A percentile compares a stretch with the other conserved stretches of the same genome.
phyloP scores from a whole-genome alignment of 257 asterid genomes.

The Coffea eugenioides region DNA sequence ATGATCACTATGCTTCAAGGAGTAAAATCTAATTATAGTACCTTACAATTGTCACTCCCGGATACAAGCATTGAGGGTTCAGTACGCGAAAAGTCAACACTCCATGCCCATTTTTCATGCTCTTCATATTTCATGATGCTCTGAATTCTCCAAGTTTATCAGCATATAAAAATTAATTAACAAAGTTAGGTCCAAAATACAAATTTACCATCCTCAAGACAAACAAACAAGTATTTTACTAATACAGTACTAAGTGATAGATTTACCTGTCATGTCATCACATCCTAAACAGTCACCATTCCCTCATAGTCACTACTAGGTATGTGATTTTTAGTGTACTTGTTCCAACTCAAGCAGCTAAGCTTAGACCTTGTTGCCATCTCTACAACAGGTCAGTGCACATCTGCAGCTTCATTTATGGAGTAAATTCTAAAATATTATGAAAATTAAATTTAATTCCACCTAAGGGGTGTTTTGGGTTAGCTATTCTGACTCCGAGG shows the following conservation, averaged over 20 bases:
- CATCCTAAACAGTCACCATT: constrained; percentile 53
- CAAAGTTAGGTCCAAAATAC: background rate
- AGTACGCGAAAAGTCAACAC: constrained; percentile 48
- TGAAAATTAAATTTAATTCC: too few relatives aligned
- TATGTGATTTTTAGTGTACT: constrained; percentile 38
- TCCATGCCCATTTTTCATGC: constrained; percentile 55
- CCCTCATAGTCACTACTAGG: constrained; percentile 55
- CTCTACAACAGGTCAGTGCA: constrained; percentile 46
- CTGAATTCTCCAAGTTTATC: constrained; percentile 19
- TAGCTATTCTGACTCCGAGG: too few relatives aligned
- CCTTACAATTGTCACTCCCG: constrained; percentile 56
- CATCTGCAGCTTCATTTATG: constrained; percentile 45
- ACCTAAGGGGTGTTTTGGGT: too few relatives aligned
- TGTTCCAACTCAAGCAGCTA: constrained; percentile 54
- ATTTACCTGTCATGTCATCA: constrained; percentile 41
- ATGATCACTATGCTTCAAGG: background rate
- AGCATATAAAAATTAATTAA: background rate
- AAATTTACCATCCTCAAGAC: background rate
- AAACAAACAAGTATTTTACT: background rate
- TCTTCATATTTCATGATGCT: constrained; percentile 51
- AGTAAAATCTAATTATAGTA: background rate
- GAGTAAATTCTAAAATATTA: too few relatives aligned
- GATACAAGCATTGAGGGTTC: constrained; percentile 53
- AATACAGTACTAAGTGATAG: background rate
- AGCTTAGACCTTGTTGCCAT: constrained; percentile 48